phyloP scores from a whole-genome alignment of 805 yeast species.

The Metschnikowia santaceciliae region DNA sequence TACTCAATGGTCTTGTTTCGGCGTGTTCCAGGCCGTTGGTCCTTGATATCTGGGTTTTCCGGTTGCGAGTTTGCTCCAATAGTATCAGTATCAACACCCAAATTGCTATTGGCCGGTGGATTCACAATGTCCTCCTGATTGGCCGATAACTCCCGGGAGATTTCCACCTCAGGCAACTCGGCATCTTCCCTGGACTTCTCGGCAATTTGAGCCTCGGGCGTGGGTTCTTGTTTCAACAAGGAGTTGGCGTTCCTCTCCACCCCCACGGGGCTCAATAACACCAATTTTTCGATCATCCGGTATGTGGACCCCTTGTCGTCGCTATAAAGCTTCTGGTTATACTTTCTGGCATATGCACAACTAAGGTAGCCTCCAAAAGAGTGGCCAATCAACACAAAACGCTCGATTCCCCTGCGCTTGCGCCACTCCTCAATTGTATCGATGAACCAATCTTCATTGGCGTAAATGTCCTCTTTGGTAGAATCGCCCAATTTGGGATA shows the following conservation, averaged over 20 bases:
- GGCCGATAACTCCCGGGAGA: slow-evolving; percentile 18
- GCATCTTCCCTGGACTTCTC: slow-evolving; percentile 17
- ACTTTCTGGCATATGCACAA: slow-evolving; percentile 40
- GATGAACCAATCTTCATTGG: slow-evolving; percentile 42
- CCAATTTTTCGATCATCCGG: slow-evolving; percentile 33
- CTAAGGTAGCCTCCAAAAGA: slow-evolving; percentile 45
- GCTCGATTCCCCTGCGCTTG: slow-evolving; percentile 29
- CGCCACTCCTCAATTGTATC: slow-evolving; percentile 44
- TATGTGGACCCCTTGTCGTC: slow-evolving; percentile 17
- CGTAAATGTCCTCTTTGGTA: slow-evolving; percentile 33
- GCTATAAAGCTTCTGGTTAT: slow-evolving; percentile 24
- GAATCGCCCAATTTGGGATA: slow-evolving; percentile 30
- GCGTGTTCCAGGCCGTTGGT: slow-evolving; percentile 6
- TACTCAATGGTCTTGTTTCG: slow-evolving; percentile 26
- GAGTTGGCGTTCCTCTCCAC: slow-evolving; percentile 35
- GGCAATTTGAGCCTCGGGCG: slow-evolving; percentile 8
- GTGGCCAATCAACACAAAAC: slow-evolving; percentile 39
- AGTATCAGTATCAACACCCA: not conserved
- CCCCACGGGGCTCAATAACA: slow-evolving; percentile 43
- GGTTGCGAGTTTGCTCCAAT: not conserved
- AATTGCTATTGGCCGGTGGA: not conserved
- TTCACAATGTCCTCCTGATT: slow-evolving; percentile 27
- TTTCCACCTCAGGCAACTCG: slow-evolving; percentile 9
- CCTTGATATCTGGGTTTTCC: not conserved
- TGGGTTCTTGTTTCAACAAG: slow-evolving; percentile 20